A percentile compares a stretch with the other conserved stretches of the same genome.
phyloP scores from a whole-genome alignment of 495 filamentous ascomycete species.

The Opeltia flavorubescens region DNA sequence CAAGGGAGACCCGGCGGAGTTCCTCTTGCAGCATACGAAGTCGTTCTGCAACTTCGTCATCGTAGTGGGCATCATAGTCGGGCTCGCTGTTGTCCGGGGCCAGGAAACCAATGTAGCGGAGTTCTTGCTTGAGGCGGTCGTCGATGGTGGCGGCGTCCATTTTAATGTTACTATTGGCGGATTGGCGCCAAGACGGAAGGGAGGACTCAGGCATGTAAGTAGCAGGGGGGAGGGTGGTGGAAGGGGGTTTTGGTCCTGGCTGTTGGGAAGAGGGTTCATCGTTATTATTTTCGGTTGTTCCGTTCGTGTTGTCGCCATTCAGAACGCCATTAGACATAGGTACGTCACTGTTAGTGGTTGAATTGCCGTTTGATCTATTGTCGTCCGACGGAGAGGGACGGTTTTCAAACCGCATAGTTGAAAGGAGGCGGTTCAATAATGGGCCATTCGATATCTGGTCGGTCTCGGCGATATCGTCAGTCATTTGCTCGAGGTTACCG shows the following conservation, averaged over 20 bases:
- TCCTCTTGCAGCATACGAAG: constrained; percentile 71
- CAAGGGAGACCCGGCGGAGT: constrained; percentile 62
- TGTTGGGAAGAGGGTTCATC: constrained; percentile 4
- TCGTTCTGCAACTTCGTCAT: constrained; percentile 88
- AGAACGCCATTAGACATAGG: constrained; percentile 32
- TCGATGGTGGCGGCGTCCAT: constrained; percentile 76
- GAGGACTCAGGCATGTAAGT: constrained; percentile 63
- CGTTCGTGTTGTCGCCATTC: constrained; percentile 35
- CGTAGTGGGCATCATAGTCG: constrained; percentile 77
- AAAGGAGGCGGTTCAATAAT: constrained; percentile 66
- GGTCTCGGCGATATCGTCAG: constrained; percentile 70
- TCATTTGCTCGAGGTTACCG: constrained; percentile 71
- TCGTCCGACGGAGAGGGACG: constrained; percentile 46
- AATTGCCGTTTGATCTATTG: constrained; percentile 37
- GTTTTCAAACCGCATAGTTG: constrained; percentile 70
- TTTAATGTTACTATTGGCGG: constrained; percentile 32
- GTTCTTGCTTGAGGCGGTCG: constrained; percentile 77
- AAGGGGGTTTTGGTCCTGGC: constrained; percentile 30
- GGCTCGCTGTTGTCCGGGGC: constrained; percentile 46
- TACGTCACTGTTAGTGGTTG: constrained; percentile 35
- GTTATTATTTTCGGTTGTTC: constrained; percentile 26
- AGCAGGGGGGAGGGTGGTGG: constrained; percentile 40
- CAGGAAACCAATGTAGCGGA: constrained; percentile 86
- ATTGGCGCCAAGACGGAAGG: constrained; percentile 41
- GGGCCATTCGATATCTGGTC: constrained; percentile 87